Evolutionary conservation across 805 yeast genomes (phyloP).

Genomic region (Pichia deserticola): DNA sequence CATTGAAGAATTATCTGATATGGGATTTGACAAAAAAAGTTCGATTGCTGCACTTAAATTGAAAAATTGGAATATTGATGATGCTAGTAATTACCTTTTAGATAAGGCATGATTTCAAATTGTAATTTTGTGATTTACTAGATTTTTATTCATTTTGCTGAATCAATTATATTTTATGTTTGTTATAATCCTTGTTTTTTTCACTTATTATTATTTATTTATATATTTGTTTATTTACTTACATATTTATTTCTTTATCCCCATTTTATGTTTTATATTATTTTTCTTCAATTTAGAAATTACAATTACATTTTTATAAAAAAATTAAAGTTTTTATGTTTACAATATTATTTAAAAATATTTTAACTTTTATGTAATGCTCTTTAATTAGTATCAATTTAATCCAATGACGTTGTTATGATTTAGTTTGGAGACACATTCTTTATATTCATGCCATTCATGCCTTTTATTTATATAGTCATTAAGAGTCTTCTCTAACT

Average conservation of each 20-base stretch:
- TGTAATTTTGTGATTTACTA: too few relatives aligned
- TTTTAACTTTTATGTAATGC: too few relatives aligned
- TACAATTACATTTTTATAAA: too few relatives aligned
- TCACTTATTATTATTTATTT: too few relatives aligned
- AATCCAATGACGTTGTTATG: constrained; percentile 24
- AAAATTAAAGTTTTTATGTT: constrained; percentile 27
- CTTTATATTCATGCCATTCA: constrained; percentile 3
- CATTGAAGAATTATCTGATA: constrained; percentile 71
- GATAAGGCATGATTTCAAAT: constrained; percentile 48
- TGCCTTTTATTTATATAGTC: background rate
- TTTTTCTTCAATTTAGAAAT: too few relatives aligned
- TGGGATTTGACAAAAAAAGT: constrained; percentile 74
- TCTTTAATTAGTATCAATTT: constrained; percentile 1
- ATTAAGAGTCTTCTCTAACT: background rate
- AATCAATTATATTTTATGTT: too few relatives aligned
- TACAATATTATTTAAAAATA: constrained; percentile 37
- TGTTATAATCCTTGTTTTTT: too few relatives aligned
- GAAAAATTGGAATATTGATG: constrained; percentile 69
- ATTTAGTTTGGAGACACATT: background rate
- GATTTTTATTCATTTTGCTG: too few relatives aligned
- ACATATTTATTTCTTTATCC: too few relatives aligned
- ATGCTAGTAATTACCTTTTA: constrained; percentile 79
- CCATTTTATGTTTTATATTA: constrained; percentile 36
- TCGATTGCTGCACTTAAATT: constrained; percentile 62
- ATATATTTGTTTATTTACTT: too few relatives aligned